These are phyloP conservation scores for Apiospora kogelbergensis DNA, from an alignment of 2,329 filamentous ascomycete species.

Conservation along the genomic window DNA sequence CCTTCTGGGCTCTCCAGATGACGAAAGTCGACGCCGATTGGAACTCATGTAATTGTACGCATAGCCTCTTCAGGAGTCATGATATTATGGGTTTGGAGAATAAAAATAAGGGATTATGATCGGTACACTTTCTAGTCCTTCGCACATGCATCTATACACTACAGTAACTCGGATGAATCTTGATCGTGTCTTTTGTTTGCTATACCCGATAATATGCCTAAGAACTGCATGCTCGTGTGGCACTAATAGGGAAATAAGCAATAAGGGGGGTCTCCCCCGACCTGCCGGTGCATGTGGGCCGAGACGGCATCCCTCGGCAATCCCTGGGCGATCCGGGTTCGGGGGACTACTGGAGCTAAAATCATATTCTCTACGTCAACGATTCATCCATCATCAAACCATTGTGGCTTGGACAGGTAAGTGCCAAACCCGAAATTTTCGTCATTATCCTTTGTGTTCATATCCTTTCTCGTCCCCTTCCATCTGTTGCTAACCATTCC, in stretches of 20 bases:
- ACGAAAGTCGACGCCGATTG: not conserved
- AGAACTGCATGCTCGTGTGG: not conserved
- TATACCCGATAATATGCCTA: not conserved
- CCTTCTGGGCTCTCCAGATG: not conserved
- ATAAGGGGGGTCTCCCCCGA: not conserved
- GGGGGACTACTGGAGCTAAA: slow-evolving; percentile 12
- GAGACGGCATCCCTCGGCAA: slow-evolving; percentile 17
- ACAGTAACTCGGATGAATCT: not conserved
- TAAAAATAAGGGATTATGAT: slow-evolving; percentile 21
- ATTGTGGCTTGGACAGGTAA: not conserved
- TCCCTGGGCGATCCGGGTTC: slow-evolving; percentile 9
- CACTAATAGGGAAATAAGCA: not conserved
- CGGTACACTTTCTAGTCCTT: slow-evolving; percentile 9
- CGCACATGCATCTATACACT: not conserved
- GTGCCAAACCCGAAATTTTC: not conserved
- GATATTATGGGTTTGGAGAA: slow-evolving; percentile 23
- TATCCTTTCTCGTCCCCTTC: not conserved
- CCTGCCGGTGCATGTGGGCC: slow-evolving; percentile 5
- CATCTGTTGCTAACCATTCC: not conserved
- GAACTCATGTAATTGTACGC: slow-evolving; percentile 27
- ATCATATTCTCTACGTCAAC: slow-evolving; percentile 21
- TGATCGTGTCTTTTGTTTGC: not conserved
- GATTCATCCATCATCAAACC: slow-evolving; percentile 3
- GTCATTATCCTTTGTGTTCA: not conserved
- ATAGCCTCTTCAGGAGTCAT: slow-evolving; percentile 29